Evolutionary conservation across 371 early-diverging fungal genomes (phyloP).

Genomic region (Mortierella sp.): DNA sequence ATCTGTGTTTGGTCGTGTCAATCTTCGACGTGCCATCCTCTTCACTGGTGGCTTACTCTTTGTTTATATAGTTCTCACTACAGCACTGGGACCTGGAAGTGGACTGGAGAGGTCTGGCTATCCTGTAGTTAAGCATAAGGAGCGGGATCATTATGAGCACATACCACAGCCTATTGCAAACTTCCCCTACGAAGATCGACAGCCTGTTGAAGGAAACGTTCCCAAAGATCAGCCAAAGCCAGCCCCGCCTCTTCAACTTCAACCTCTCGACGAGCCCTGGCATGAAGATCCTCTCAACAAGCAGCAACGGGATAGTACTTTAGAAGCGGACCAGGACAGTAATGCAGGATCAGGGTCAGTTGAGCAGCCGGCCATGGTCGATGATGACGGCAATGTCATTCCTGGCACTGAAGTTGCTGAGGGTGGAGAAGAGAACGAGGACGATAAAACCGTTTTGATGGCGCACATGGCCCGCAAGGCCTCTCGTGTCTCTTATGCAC

Average conservation of each 20-base stretch:
- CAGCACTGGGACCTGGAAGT: slow-evolving; percentile 9
- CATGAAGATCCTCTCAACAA: background rate
- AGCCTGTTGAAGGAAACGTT: background rate
- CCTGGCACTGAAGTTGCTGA: background rate
- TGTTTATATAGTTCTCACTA: slow-evolving; percentile 46
- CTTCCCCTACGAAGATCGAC: too few relatives aligned
- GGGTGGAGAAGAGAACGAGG: background rate
- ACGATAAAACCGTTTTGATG: slow-evolving; percentile 1
- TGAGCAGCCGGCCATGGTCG: slow-evolving; percentile 4
- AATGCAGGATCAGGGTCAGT: background rate
- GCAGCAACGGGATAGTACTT: background rate
- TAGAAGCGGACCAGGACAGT: background rate
- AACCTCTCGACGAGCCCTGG: slow-evolving; percentile 1
- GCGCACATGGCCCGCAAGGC: slow-evolving; percentile 28
- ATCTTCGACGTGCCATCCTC: slow-evolving; percentile 32
- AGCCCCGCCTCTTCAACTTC: slow-evolving; percentile 11
- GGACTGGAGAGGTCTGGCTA: background rate
- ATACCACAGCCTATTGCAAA: slow-evolving; percentile 9
- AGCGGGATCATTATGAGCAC: slow-evolving; percentile 29
- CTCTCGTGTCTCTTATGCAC: slow-evolving; percentile 30
- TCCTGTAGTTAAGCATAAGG: slow-evolving; percentile 20
- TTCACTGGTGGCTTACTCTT: slow-evolving; percentile 35
- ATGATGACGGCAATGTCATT: slow-evolving; percentile 22
- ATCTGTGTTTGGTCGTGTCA: slow-evolving; percentile 24
- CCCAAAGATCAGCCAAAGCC: slow-evolving; percentile 1